Evolutionary conservation across 2,329 filamentous ascomycete species (phyloP).

Genomic region (Botrytis paeoniae): DNA sequence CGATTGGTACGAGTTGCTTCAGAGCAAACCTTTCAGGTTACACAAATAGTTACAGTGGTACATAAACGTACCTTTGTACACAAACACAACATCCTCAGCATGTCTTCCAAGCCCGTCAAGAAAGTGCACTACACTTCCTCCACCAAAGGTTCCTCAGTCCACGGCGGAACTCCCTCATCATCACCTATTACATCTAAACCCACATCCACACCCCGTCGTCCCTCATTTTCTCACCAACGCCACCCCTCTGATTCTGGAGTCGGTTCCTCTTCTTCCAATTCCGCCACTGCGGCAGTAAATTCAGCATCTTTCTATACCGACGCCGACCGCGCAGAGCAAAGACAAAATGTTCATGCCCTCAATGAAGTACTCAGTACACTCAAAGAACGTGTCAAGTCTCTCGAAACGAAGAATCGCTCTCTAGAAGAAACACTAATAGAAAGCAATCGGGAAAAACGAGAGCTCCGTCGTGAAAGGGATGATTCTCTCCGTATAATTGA

Average conservation of each 20-base stretch:
- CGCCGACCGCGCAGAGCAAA: neutral
- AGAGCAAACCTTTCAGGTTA: neutral
- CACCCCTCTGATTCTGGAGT: slow-evolving; percentile 7
- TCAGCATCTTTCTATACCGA: slow-evolving; percentile 3
- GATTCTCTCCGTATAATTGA: neutral
- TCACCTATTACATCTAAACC: neutral
- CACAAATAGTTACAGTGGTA: slow-evolving; percentile 9
- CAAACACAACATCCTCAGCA: neutral
- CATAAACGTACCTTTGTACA: neutral
- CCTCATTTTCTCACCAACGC: slow-evolving; percentile 2
- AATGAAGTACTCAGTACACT: slow-evolving; percentile 8
- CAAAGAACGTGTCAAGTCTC: slow-evolving; percentile 11
- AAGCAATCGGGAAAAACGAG: slow-evolving; percentile 9
- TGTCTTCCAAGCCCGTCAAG: slow-evolving; percentile 12
- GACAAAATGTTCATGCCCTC: neutral
- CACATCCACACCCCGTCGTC: neutral
- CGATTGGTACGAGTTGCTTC: slow-evolving; percentile 11
- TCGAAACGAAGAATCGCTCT: slow-evolving; percentile 7
- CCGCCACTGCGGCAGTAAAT: neutral
- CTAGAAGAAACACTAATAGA: slow-evolving; percentile 18
- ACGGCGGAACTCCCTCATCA: neutral
- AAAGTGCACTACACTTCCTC: slow-evolving; percentile 18
- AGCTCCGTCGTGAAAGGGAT: slow-evolving; percentile 17
- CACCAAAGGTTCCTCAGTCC: slow-evolving; percentile 14
- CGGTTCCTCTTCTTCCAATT: slow-evolving; percentile 14